Evolutionary conservation across 2,329 filamentous ascomycete species (phyloP).

Genomic region (Talaromyces amestolkiae): DNA sequence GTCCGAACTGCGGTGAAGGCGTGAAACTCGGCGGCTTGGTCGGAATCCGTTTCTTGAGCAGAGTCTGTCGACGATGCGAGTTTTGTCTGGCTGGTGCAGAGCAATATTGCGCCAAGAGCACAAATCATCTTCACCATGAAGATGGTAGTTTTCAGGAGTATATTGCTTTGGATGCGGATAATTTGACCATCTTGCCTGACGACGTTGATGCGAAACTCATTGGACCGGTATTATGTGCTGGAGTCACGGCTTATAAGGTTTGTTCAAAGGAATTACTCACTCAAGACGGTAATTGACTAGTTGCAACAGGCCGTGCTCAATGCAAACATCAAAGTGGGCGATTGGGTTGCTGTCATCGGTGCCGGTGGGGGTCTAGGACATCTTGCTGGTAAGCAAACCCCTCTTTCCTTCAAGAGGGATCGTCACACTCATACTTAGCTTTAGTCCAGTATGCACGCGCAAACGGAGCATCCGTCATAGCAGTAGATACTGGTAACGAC

Average conservation of each 20-base stretch:
- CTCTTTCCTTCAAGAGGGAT: too few species aligned
- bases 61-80: constrained; percentile 45
- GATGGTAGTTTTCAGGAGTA: constrained; percentile 49
- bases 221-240: constrained; percentile 47
- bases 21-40: constrained; percentile 42
- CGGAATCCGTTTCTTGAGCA: constrained; percentile 45
- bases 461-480: constrained; percentile 44
- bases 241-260: constrained; percentile 46
- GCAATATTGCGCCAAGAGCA: constrained; percentile 43
- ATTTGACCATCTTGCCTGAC: constrained; percentile 44
- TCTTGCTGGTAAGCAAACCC: constrained; percentile 36
- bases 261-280: not conserved
- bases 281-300: not conserved
- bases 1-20: constrained; percentile 34
- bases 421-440: constrained; percentile 9
- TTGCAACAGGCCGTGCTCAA: constrained; percentile 41
- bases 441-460: constrained; percentile 47
- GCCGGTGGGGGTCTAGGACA: constrained; percentile 49
- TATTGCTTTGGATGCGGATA: constrained; percentile 45
- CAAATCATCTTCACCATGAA: constrained; percentile 48
- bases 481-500: constrained; percentile 39
- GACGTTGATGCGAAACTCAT: constrained; percentile 43
- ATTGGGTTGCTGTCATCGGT: constrained; percentile 47
- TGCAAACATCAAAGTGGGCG: constrained; percentile 38
- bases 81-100: constrained; percentile 44